Evolutionary conservation across 202 grass and related monocot genomes (phyloP).

Genomic region (Tripidium arundinaceum): DNA sequence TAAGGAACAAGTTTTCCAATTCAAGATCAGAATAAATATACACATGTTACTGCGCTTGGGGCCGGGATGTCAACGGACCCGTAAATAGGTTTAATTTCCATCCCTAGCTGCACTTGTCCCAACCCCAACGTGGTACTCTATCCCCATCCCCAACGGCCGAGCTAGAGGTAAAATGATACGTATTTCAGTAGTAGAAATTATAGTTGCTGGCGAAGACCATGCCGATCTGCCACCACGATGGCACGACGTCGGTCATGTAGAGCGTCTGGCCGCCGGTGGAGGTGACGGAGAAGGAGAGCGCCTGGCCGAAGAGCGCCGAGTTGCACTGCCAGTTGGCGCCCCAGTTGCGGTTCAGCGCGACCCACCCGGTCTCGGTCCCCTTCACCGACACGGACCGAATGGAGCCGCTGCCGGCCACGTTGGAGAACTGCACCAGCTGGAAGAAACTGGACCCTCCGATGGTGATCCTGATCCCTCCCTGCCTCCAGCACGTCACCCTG

Average conservation of each 20-base stretch:
- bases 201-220: conserved; percentile 46
- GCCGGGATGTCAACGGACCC: no score
- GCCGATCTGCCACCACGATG: conserved; percentile 50
- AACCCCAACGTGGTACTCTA: no score
- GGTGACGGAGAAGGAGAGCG: conserved; percentile 69
- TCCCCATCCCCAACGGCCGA: no score
- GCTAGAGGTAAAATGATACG: no score
- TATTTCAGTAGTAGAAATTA: conserved; percentile 56
- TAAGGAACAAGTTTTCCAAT: background rate
- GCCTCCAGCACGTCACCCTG: conserved; percentile 55
- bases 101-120: no score
- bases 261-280: conserved; percentile 55
- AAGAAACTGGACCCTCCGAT: conserved; percentile 56
- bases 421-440: conserved; percentile 57
- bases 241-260: conserved; percentile 39
- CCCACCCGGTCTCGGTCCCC: conserved; percentile 51
- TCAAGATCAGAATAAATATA: background rate
- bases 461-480: conserved; percentile 57
- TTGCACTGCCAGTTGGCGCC: conserved; percentile 69
- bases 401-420: conserved; percentile 53
- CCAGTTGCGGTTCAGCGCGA: conserved; percentile 66
- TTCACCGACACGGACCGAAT: conserved; percentile 44
- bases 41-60: background rate
- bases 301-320: conserved; percentile 44
- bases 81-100: no score